phyloP scores from a whole-genome alignment of 805 yeast genomes.

The Tetrapisispora taiwanensis region DNA sequence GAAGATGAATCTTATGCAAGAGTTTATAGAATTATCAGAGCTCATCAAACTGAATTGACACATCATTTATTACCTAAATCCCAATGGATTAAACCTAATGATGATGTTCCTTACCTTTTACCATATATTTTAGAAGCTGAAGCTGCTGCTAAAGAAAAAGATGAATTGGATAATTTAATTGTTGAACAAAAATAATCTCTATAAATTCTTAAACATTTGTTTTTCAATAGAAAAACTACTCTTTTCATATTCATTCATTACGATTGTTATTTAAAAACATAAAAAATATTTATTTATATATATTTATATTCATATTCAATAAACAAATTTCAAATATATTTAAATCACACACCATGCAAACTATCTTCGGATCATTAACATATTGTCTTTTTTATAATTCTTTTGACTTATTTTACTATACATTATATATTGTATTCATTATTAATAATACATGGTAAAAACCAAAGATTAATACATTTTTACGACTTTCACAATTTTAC shows the following conservation, averaged over 20 bases:
- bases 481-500: no score
- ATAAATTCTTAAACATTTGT: not conserved
- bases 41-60: slow-evolving; percentile 77
- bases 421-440: no score
- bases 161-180: slow-evolving; percentile 71
- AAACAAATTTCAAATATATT: no score
- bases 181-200: slow-evolving; percentile 13
- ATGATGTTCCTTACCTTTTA: slow-evolving; percentile 71
- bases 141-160: slow-evolving; percentile 81
- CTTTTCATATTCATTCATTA: not conserved
- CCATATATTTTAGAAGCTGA: slow-evolving; percentile 93
- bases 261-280: not conserved
- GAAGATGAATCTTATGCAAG: slow-evolving; percentile 78
- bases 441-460: no score
- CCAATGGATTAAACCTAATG: slow-evolving; percentile 69
- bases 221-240: not conserved
- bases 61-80: slow-evolving; percentile 77
- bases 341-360: no score
- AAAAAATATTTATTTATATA: no score
- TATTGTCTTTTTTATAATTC: no score
- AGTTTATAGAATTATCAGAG: slow-evolving; percentile 83
- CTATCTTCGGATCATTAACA: no score
- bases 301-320: not conserved
- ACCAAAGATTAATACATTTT: no score
- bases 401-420: no score